Conservation (phyloP, 75 land plant species). For the Sequoiadendron giganteum region DNA sequence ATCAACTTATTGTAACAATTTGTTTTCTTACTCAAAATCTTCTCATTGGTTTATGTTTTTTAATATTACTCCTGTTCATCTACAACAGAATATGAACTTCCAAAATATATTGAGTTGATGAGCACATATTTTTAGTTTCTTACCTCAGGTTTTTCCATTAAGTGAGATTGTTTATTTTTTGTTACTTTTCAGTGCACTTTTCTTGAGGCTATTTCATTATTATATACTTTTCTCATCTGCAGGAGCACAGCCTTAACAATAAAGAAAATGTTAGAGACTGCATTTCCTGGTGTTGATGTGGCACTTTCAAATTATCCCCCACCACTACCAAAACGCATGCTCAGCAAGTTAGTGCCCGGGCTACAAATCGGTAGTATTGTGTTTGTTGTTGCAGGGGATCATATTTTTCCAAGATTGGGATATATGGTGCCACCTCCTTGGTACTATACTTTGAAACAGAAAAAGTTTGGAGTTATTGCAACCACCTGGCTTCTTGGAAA, state of each 20-base stretch:
- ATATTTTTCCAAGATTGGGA: slow-evolving; percentile 78
- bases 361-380: slow-evolving; percentile 60
- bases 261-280: slow-evolving; percentile 60
- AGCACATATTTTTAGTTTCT: not conserved
- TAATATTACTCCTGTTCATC: not conserved
- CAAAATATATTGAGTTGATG: not conserved
- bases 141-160: not conserved
- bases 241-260: slow-evolving; percentile 70
- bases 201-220: not conserved
- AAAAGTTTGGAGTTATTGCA: slow-evolving; percentile 70
- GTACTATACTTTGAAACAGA: slow-evolving; percentile 60
- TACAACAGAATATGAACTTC: not conserved
- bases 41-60: not conserved
- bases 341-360: slow-evolving; percentile 65
- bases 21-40: not conserved
- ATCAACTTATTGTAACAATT: not conserved
- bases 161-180: not conserved
- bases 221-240: slow-evolving; percentile 16
- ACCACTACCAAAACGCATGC: slow-evolving; percentile 63
- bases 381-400: slow-evolving; percentile 64
- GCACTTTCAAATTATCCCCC: slow-evolving; percentile 70
- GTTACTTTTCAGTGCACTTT: not conserved
- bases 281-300: slow-evolving; percentile 71
- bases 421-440: slow-evolving; percentile 62
- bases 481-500: slow-evolving; percentile 78